These are phyloP conservation scores for Polyplosphaeria fusca DNA, from an alignment of 495 filamentous ascomycete species.

Conservation along the genomic window DNA sequence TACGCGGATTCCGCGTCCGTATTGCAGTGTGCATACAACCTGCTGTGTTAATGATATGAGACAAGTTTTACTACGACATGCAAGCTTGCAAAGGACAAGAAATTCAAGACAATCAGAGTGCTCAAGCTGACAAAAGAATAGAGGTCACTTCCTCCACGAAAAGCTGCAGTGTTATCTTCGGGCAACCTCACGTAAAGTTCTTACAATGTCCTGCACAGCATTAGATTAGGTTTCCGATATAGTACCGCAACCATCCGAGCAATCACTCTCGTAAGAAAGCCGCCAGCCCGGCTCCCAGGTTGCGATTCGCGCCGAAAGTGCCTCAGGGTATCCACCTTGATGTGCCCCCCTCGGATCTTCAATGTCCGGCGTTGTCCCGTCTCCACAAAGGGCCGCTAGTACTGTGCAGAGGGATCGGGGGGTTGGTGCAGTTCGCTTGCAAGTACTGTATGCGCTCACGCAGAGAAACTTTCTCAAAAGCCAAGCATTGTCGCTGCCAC, in stretches of 20 bases:
- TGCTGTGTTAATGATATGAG: neutral
- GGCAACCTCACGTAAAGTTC: neutral
- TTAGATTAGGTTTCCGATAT: constrained; percentile 21
- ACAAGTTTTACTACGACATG: neutral
- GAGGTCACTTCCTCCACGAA: neutral
- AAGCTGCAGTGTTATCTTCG: neutral
- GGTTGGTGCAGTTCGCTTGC: neutral
- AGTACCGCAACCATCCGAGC: constrained; percentile 1
- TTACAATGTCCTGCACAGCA: neutral
- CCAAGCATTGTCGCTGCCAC: neutral
- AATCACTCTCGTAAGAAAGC: neutral
- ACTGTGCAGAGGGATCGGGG: neutral
- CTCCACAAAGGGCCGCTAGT: neutral
- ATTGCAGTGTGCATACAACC: neutral
- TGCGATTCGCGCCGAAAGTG: neutral
- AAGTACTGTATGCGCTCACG: neutral
- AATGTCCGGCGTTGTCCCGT: neutral
- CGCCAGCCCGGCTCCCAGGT: constrained; percentile 16
- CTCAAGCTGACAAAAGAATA: neutral
- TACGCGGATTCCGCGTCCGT: neutral
- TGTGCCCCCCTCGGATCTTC: neutral
- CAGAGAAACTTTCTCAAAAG: neutral
- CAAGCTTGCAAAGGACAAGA: neutral
- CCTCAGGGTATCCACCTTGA: neutral
- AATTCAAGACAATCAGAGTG: neutral